Percentiles rank a stretch among this genome's conserved stretches.
Evolutionary conservation across 2,329 filamentous ascomycete species (phyloP).

Genomic region (Hypoxylon sp.): DNA sequence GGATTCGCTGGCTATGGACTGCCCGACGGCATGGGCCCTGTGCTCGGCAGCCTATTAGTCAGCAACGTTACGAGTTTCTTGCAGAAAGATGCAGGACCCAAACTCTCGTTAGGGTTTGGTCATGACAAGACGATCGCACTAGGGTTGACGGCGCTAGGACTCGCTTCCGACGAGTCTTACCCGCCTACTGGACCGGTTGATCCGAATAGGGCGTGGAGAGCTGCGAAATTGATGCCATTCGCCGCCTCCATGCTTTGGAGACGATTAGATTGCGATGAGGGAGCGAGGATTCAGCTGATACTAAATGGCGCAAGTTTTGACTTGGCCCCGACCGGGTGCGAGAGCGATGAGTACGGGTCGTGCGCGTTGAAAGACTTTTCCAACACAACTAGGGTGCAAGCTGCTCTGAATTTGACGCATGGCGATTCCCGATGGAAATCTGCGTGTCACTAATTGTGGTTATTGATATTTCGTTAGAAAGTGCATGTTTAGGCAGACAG

Average conservation of each 20-base stretch:
- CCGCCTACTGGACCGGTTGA: constrained; percentile 42
- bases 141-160: constrained; percentile 43
- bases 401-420: constrained; percentile 41
- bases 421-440: constrained; percentile 43
- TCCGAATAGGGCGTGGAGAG: constrained; percentile 41
- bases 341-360: constrained; percentile 44
- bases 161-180: constrained; percentile 41
- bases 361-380: constrained; percentile 45
- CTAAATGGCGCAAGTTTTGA: constrained; percentile 48
- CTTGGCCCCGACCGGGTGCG: constrained; percentile 42
- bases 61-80: constrained; percentile 45
- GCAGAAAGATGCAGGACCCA: constrained; percentile 23
- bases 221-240: constrained; percentile 45
- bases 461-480: neutral
- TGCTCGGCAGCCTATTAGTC: constrained; percentile 45
- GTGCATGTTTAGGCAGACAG: neutral
- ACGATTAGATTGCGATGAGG: constrained; percentile 40
- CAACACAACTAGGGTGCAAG: constrained; percentile 33
- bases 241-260: constrained; percentile 46
- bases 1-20: constrained; percentile 48
- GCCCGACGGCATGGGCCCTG: constrained; percentile 44
- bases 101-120: constrained; percentile 46
- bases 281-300: constrained; percentile 43
- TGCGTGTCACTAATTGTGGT: constrained; percentile 25
- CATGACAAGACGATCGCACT: constrained; percentile 49